These are phyloP conservation scores for Cryomyces minteri DNA, from an alignment of 495 filamentous ascomycete species.

Conservation along the genomic window DNA sequence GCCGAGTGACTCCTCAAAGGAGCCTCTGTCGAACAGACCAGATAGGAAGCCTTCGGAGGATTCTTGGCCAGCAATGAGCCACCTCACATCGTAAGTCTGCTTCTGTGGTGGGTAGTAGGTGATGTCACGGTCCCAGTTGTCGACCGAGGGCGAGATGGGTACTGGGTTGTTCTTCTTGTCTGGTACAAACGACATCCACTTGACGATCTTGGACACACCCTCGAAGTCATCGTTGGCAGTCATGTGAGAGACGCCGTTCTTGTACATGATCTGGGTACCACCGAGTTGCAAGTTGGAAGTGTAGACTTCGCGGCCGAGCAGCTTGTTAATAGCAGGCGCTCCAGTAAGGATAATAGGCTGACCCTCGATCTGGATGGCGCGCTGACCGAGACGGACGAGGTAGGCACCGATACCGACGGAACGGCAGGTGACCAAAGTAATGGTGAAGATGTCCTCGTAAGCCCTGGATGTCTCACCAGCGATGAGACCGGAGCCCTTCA, in stretches of 20 bases:
- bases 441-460: conserved; percentile 98
- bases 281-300: conserved; percentile 97
- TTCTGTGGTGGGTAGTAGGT: conserved; percentile 69
- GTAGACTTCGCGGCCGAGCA: conserved; percentile 95
- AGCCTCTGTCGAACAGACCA: conserved; percentile 89
- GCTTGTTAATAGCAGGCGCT: conserved; percentile 93
- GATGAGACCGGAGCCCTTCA: conserved; percentile 93
- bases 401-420: conserved; percentile 91
- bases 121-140: conserved; percentile 86
- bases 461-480: conserved; percentile 92
- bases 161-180: conserved; percentile 82
- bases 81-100: conserved; percentile 83
- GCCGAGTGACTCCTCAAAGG: conserved; percentile 90
- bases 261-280: conserved; percentile 99
- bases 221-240: conserved; percentile 95
- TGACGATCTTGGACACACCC: conserved; percentile 92
- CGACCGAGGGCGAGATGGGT: conserved; percentile 67
- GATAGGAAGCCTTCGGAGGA: conserved; percentile 73
- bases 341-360: conserved; percentile 98
- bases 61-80: conserved; percentile 80
- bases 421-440: conserved; percentile 92
- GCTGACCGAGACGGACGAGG: conserved; percentile 90
- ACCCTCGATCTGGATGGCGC: conserved; percentile 96
- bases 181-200: conserved; percentile 93
- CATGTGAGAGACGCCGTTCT: conserved; percentile 97